phyloP scores from a whole-genome alignment of 73 alveolate genomes.

The Tetrahymena malaccensis region DNA sequence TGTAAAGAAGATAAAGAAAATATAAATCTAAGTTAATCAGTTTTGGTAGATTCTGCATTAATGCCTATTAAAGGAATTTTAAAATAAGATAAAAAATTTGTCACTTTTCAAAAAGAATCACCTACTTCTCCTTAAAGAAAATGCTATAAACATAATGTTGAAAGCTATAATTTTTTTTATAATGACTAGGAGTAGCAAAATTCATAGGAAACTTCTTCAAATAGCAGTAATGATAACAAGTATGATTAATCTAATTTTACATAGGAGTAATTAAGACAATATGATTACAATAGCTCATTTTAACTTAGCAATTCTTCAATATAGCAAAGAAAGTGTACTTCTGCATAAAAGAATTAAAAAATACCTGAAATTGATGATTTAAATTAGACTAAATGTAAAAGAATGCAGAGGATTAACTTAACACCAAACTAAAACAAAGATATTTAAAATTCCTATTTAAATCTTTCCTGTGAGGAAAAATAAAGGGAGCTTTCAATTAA shows the following conservation, averaged over 20 bases:
- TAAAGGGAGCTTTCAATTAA: neutral
- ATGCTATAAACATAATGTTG: neutral
- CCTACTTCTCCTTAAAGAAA: neutral
- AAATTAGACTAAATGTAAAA: neutral
- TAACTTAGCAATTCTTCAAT: neutral
- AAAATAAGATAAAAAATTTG: neutral
- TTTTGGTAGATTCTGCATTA: neutral
- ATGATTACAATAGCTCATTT: neutral
- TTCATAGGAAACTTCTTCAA: neutral
- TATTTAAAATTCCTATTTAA: neutral
- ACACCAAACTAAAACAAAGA: neutral
- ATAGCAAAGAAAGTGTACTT: neutral
- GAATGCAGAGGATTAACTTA: neutral
- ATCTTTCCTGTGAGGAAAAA: neutral
- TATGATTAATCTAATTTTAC: neutral
- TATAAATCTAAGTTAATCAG: neutral
- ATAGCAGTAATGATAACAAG: neutral
- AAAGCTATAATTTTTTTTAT: neutral
- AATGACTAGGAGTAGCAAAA: neutral
- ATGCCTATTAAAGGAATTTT: neutral
- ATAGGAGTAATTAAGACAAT: neutral
- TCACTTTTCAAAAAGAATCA: neutral
- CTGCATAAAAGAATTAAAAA: neutral
- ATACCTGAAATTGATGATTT: neutral
- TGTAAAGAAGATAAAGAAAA: neutral